Conservation (phyloP, 2,329 filamentous ascomycete genomes). For the Epicoccum sorghinum region DNA sequence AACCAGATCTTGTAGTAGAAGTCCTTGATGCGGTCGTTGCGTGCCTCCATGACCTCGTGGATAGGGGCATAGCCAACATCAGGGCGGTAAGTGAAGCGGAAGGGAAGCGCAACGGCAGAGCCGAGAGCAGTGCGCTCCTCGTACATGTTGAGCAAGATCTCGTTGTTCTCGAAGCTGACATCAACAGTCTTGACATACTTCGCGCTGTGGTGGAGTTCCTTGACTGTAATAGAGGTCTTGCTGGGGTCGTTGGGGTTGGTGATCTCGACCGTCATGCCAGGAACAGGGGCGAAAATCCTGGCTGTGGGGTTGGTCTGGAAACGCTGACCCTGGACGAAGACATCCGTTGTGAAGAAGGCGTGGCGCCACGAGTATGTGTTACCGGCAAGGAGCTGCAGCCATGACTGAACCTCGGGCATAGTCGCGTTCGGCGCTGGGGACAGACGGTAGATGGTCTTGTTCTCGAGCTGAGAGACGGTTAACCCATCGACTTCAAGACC, state of each 20-base stretch:
- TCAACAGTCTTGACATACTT: slow-evolving; percentile 90
- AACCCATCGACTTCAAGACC: slow-evolving; percentile 78
- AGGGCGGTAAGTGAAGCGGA: slow-evolving; percentile 91
- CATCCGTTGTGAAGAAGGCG: slow-evolving; percentile 90
- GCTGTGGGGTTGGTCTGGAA: slow-evolving; percentile 97
- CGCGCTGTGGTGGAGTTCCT: slow-evolving; percentile 84
- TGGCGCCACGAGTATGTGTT: slow-evolving; percentile 89
- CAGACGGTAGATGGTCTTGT: slow-evolving; percentile 84
- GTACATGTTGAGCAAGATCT: slow-evolving; percentile 88
- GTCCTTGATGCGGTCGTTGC: slow-evolving; percentile 98
- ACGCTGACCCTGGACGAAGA: slow-evolving; percentile 92
- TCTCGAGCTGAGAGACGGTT: slow-evolving; percentile 76
- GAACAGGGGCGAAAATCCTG: slow-evolving; percentile 84
- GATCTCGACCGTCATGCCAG: slow-evolving; percentile 90
- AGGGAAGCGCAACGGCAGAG: slow-evolving; percentile 78
- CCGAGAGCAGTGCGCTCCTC: slow-evolving; percentile 90
- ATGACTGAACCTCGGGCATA: slow-evolving; percentile 80
- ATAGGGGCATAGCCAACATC: slow-evolving; percentile 98
- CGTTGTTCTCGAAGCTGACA: slow-evolving; percentile 76
- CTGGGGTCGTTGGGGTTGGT: slow-evolving; percentile 77
- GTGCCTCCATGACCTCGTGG: slow-evolving; percentile 90
- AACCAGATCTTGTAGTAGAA: slow-evolving; percentile 99
- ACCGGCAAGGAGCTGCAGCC: slow-evolving; percentile 88
- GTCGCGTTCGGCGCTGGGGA: slow-evolving; percentile 74
- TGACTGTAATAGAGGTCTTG: slow-evolving; percentile 84